Conservation (phyloP, 306 rosid species). For the Corylus avellana region DNA sequence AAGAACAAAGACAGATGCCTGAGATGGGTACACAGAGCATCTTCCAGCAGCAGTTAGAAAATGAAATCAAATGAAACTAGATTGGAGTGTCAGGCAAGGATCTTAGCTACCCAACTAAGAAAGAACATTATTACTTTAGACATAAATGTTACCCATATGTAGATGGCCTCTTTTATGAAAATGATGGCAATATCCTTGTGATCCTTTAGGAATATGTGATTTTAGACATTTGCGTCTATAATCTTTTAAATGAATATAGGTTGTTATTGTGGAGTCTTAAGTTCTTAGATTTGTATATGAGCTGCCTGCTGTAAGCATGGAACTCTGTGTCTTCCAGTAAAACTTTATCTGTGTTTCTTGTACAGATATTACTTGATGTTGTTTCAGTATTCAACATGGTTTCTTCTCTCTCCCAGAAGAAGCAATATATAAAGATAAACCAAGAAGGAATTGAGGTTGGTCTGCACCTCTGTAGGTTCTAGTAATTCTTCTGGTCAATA, state of each 20-base stretch:
- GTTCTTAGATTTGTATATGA: not conserved
- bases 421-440: constrained; percentile 66
- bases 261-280: not conserved
- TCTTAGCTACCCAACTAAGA: not conserved
- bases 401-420: constrained; percentile 63
- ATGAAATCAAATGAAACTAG: not conserved
- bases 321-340: not conserved
- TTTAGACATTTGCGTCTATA: not conserved
- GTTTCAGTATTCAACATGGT: constrained; percentile 74
- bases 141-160: too few relatives aligned
- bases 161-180: too few relatives aligned
- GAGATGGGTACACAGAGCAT: not conserved
- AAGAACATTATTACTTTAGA: not conserved
- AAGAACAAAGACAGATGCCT: not conserved
- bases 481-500: not conserved
- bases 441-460: constrained; percentile 72
- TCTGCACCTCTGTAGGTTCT: constrained; percentile 15
- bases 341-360: constrained; percentile 14
- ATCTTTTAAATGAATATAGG: not conserved
- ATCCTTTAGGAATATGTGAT: not conserved
- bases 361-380: constrained; percentile 75
- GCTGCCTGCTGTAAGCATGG: not conserved
- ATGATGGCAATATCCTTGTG: too few relatives aligned
- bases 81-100: not conserved
- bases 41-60: not conserved